Evolutionary conservation across 495 filamentous ascomycete species (phyloP).

Genomic region (Thozetella sp.): DNA sequence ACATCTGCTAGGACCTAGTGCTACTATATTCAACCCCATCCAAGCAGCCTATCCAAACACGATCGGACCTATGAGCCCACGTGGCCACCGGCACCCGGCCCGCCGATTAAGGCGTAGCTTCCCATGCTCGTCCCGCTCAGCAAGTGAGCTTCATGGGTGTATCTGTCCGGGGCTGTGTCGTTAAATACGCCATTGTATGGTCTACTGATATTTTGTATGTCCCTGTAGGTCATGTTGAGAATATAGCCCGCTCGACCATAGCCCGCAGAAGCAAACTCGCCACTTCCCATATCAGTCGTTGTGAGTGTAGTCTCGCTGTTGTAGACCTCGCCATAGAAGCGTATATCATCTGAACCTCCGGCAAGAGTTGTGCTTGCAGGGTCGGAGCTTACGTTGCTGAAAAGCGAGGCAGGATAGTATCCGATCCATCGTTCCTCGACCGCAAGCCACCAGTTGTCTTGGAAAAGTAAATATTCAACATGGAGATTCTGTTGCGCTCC

Average conservation of each 20-base stretch:
- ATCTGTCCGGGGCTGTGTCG: slow-evolving; percentile 13
- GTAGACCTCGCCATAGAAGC: slow-evolving; percentile 27
- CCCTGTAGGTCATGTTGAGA: slow-evolving; percentile 17
- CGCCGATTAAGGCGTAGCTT: slow-evolving; percentile 21
- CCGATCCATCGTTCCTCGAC: slow-evolving; percentile 21
- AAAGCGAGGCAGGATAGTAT: slow-evolving; percentile 22
- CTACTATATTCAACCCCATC: no score
- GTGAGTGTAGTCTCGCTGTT: slow-evolving; percentile 17
- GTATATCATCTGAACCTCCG: slow-evolving; percentile 13
- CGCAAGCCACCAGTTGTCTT: slow-evolving; percentile 27
- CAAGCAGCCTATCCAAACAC: no score
- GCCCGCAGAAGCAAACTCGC: slow-evolving; percentile 18
- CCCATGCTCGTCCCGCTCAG: slow-evolving; percentile 14
- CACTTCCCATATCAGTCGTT: slow-evolving; percentile 32
- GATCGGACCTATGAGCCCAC: no score
- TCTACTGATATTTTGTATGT: not conserved
- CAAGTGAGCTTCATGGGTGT: slow-evolving; percentile 11
- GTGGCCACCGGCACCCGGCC: slow-evolving; percentile 26
- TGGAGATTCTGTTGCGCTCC: slow-evolving; percentile 19
- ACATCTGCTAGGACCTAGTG: no score
- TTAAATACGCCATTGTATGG: slow-evolving; percentile 16
- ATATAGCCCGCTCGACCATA: slow-evolving; percentile 21
- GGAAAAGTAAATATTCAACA: slow-evolving; percentile 16
- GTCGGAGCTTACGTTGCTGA: slow-evolving; percentile 4
- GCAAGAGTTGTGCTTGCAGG: slow-evolving; percentile 13